Conservation (phyloP, 2,329 filamentous ascomycete species). For the Corinectria fuckeliana region DNA sequence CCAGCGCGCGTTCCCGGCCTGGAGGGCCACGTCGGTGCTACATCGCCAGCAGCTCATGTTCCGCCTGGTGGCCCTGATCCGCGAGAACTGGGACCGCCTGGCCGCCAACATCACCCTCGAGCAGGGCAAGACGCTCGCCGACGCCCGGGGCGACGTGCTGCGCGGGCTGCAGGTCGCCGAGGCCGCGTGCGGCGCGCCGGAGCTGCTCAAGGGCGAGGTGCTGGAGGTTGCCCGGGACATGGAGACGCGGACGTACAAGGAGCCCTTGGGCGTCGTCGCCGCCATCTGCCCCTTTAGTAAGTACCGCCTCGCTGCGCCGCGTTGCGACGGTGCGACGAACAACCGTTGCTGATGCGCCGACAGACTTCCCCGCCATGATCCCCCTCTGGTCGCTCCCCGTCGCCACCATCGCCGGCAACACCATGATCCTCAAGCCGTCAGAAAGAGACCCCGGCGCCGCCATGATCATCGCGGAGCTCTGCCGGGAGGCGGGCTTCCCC, state of each 20-base stretch:
- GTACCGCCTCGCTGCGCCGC: constrained; percentile 35
- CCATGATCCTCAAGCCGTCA: constrained; percentile 78
- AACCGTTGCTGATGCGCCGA: not conserved
- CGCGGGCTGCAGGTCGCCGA: constrained; percentile 79
- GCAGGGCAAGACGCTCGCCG: constrained; percentile 80
- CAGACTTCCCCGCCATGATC: constrained; percentile 86
- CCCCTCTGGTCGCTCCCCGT: constrained; percentile 82
- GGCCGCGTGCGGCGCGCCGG: constrained; percentile 75
- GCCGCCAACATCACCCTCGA: constrained; percentile 79
- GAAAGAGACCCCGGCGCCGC: constrained; percentile 79
- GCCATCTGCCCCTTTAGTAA: constrained; percentile 80
- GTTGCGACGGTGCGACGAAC: not conserved
- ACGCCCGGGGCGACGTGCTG: constrained; percentile 76
- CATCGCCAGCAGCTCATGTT: constrained; percentile 79
- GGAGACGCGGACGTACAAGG: constrained; percentile 79
- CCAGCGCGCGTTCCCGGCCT: constrained; percentile 71
- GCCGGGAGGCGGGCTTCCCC: constrained; percentile 76
- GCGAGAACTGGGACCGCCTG: constrained; percentile 79
- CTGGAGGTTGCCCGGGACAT: constrained; percentile 83
- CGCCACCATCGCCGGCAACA: constrained; percentile 80
- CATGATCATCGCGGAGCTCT: constrained; percentile 80
- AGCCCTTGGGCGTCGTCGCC: constrained; percentile 77
- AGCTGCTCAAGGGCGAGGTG: constrained; percentile 76
- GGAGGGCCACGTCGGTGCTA: constrained; percentile 71
- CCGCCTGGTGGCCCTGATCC: constrained; percentile 73